Base-by-base conservation (phyloP, 78 protist species). In the Polysphondylium violaceum region DNA sequence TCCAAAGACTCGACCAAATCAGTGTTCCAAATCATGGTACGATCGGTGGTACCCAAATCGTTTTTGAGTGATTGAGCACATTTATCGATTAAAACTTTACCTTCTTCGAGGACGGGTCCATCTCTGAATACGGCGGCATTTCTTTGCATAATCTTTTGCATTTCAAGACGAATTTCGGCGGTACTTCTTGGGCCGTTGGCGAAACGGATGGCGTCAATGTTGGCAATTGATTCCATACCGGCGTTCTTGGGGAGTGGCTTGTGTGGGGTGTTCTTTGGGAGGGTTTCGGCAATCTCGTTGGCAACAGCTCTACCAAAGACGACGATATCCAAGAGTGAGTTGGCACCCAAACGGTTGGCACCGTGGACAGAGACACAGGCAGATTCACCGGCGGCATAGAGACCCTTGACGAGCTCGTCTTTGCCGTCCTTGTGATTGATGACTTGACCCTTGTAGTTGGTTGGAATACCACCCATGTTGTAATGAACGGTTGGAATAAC, bases 401-500 rank as follows among this genome's bases (percentile, higher is more conserved):
- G 96, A 33, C 99, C 99, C 14, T 95, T 94, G n/a, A 98, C 97
- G 27, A 94, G 31, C 19, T 38, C 29, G 50, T 88, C 91, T 27
- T 74, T 61, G 4, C 95, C 94, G 5, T 51, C 63, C 17, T 36
- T 35, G 63, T 86, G 41, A 25, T 71, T 74, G 31, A 88, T 55
- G 7, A 93, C 98, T 89, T 98, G 97, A 53, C 99, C 99, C 55
- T 63, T 64, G 92, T 91, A 77, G 93, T 96, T 95, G 71, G 99
- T 99, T 38, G 99, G 99, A 69, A 98, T 87, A 72, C 99, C 99
- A 43, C 99, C 99, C 99, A 99, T 99, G 95, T 98, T 99, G 99
- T 99, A 99, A 77, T 99, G 99, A 44, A 98, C 99, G 47, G 99
- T 99, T 55, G 99, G 99, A 31, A 98, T 76, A 25, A 98, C 97